Evolutionary conservation across 2,329 filamentous ascomycete genomes (phyloP).

Genomic region (Neofusicoccum umdonicola): DNA sequence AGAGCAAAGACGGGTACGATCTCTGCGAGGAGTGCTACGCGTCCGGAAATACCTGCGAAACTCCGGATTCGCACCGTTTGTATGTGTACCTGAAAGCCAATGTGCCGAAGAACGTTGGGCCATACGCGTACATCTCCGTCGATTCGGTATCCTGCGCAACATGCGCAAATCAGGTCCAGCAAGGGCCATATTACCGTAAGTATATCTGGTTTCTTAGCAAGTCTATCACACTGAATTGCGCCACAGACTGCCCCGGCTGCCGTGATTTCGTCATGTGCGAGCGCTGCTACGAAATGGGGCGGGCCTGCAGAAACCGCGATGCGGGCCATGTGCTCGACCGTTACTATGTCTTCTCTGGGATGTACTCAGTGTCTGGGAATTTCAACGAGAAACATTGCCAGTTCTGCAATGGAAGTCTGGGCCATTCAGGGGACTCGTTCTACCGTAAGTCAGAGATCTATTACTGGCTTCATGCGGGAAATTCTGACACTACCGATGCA

Average conservation of each 20-base stretch:
- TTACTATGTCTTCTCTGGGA: not conserved
- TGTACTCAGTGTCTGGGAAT: not conserved
- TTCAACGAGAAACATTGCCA: not conserved
- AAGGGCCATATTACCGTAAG: conserved; percentile 1
- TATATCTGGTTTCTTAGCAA: not conserved
- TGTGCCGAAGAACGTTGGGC: not conserved
- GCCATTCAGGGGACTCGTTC: not conserved
- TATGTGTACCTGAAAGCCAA: conserved; percentile 2
- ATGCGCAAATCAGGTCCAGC: not conserved
- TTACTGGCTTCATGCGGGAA: too few species aligned
- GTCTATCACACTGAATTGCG: too few species aligned
- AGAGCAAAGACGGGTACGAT: not conserved
- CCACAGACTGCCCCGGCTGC: not conserved
- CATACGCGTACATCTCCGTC: not conserved
- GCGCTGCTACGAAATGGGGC: not conserved
- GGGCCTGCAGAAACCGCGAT: not conserved
- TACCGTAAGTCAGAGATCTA: not conserved
- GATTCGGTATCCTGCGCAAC: not conserved
- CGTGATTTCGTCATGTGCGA: not conserved
- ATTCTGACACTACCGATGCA: not conserved
- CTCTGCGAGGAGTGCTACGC: not conserved
- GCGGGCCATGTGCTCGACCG: not conserved
- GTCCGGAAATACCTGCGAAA: not conserved
- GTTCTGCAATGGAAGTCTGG: not conserved
- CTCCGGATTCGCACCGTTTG: not conserved